A percentile compares a stretch with the other conserved stretches of the same genome.
These are phyloP conservation scores for Singerocomus rubriflavus DNA, from an alignment of 1,284 basidiomycete genomes.

Conservation along the genomic window DNA sequence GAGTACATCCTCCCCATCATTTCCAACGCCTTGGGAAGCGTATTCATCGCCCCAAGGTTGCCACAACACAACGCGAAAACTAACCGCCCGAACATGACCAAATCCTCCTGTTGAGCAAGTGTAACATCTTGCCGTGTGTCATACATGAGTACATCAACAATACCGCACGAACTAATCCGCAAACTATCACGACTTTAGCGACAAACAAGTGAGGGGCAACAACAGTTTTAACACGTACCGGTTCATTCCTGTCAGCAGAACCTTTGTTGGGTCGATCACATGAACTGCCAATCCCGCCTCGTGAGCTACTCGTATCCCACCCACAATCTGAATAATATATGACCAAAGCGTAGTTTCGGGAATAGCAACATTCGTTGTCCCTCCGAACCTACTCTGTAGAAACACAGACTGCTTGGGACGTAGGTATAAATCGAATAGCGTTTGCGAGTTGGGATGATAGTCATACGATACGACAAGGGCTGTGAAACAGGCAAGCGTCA, in stretches of 20 bases:
- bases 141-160: conserved; percentile 81
- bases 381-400: conserved; percentile 44
- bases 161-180: conserved; percentile 78
- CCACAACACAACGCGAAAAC: conserved; percentile 80
- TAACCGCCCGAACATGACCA: conserved; percentile 83
- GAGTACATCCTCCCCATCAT: conserved; percentile 74
- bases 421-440: conserved; percentile 72
- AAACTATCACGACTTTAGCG: conserved; percentile 44
- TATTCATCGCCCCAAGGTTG: conserved; percentile 57
- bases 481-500: conserved; percentile 33
- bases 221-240: conserved; percentile 45
- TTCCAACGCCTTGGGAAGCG: conserved; percentile 78
- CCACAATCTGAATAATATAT: conserved; percentile 89
- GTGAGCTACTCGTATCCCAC: conserved; percentile 85
- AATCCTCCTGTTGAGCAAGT: conserved; percentile 82
- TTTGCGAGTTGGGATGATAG: conserved; percentile 85
- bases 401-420: conserved; percentile 47
- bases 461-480: conserved; percentile 93
- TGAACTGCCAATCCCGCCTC: conserved; percentile 79
- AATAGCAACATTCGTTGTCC: conserved; percentile 37
- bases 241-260: conserved; percentile 88
- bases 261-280: conserved; percentile 84
- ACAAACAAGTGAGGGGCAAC: background rate
- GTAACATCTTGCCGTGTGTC: conserved; percentile 63
- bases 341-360: conserved; percentile 92